Base-by-base conservation (phyloP, 2,329 filamentous ascomycete species). In the Waltergamsia citrina region DNA sequence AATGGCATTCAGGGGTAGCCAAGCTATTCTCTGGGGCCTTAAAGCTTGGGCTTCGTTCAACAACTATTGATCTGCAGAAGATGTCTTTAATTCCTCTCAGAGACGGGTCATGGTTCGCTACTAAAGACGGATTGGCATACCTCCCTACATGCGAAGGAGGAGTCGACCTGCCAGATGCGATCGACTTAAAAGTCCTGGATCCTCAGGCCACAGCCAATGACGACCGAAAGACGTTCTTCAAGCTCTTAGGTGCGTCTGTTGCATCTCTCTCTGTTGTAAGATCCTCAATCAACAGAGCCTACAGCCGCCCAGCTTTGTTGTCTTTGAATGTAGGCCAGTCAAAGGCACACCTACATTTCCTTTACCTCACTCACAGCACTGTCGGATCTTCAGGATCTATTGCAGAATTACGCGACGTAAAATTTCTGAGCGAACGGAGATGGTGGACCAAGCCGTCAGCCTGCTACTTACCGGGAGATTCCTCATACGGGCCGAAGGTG, bases 141-240 rank as follows among this genome's bases (percentile, higher is more conserved):
- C n/a, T n/a, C 12, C 14, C 5, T 14, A 36, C 4, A 11, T 36
- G 29, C 33, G 34, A 23, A 18, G 33, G 18, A 17, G 20, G 29
- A 6, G 6, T 32, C 19, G 27, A 7, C 5, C 33, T 41, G 12
- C 39, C 39, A 4, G 17, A 27, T 3, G 18, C 21, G 14, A 18
- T 41, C 7, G 21, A 19, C 3, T n/a, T 33, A n/a, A 7, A 32
- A 8, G 11, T 38, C n/a, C 3, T 42, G n/a, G 22, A 35, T 21
- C 29, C 34, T 8, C 6, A n/a, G 11, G 36, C 38, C 4, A n/a
- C 18, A 8, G 20, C 21, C 11, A 38, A 41, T 16, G 15, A 17
- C 12, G 36, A 40, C 24, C 30, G 38, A 11, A 14, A 15, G 23
- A 27, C 18, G 4, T 23, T 42, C 2, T 42, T 40, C 32, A 15